phyloP scores from a whole-genome alignment of 2,329 filamentous ascomycete genomes.

The Aaosphaeria pasadenensis region DNA sequence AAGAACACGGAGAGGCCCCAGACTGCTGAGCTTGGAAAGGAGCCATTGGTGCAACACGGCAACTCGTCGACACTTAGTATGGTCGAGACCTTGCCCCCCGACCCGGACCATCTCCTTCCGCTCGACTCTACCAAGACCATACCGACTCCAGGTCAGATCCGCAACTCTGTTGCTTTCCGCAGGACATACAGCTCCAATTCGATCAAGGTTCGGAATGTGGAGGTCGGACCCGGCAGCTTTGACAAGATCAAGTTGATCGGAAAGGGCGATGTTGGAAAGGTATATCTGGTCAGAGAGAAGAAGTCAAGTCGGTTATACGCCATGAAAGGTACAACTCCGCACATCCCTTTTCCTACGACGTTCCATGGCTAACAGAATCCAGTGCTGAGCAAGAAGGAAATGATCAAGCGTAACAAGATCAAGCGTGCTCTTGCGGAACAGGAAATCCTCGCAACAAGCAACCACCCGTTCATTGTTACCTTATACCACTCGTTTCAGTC shows the following conservation, averaged over 20 bases:
- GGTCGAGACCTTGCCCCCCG: slow-evolving; percentile 43
- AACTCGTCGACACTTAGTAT: slow-evolving; percentile 53
- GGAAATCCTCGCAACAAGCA: slow-evolving; percentile 96
- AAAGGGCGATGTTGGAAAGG: slow-evolving; percentile 97
- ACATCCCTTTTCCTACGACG: background rate
- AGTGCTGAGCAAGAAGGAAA: slow-evolving; percentile 99
- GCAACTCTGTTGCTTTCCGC: slow-evolving; percentile 71
- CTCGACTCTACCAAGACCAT: slow-evolving; percentile 51
- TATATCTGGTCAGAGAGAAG: slow-evolving; percentile 96
- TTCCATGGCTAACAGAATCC: slow-evolving; percentile 23
- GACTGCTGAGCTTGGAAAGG: slow-evolving; percentile 83
- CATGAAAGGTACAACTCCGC: slow-evolving; percentile 78
- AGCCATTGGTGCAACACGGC: slow-evolving; percentile 64
- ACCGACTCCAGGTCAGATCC: slow-evolving; percentile 63
- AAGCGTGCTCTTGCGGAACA: slow-evolving; percentile 97
- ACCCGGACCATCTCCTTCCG: slow-evolving; percentile 27
- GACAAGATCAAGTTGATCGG: slow-evolving; percentile 99
- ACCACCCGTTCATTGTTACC: slow-evolving; percentile 98
- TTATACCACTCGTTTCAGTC: slow-evolving; percentile 99
- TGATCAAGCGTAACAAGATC: slow-evolving; percentile 99
- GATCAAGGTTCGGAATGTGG: slow-evolving; percentile 96
- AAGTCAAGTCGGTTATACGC: slow-evolving; percentile 93
- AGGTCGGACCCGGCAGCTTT: slow-evolving; percentile 92
- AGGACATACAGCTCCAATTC: slow-evolving; percentile 98
- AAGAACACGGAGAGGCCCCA: slow-evolving; percentile 62